These are phyloP conservation scores for Alternaria sp. DNA, from an alignment of 2,329 filamentous ascomycete species.

Conservation along the genomic window DNA sequence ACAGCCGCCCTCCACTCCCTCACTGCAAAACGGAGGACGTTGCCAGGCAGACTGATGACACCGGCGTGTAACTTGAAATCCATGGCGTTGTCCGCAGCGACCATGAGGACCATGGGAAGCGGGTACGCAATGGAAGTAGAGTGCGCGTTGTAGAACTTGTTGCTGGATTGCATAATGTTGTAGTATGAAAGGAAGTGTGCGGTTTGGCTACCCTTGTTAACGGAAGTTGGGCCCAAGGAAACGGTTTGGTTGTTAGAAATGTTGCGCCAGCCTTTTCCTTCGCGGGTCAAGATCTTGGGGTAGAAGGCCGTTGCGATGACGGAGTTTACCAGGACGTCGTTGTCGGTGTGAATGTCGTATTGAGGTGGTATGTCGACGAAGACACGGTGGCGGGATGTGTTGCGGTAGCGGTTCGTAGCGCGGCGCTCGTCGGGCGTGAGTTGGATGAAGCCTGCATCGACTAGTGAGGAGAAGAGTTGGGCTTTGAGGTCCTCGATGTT, in stretches of 20 bases:
- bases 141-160: slow-evolving; percentile 86
- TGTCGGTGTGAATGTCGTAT: slow-evolving; percentile 78
- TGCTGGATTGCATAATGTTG: slow-evolving; percentile 93
- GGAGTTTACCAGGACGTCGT: slow-evolving; percentile 80
- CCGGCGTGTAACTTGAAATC: slow-evolving; percentile 92
- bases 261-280: slow-evolving; percentile 88
- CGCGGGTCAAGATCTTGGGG: slow-evolving; percentile 85
- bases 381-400: slow-evolving; percentile 70
- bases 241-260: slow-evolving; percentile 93
- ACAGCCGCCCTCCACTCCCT: slow-evolving; percentile 91
- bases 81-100: slow-evolving; percentile 72
- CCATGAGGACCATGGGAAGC: slow-evolving; percentile 75
- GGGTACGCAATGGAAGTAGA: slow-evolving; percentile 74
- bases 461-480: slow-evolving; percentile 84
- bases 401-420: slow-evolving; percentile 73
- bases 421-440: slow-evolving; percentile 77
- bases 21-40: slow-evolving; percentile 82
- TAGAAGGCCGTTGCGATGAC: slow-evolving; percentile 96
- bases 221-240: slow-evolving; percentile 84
- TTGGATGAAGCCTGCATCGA: slow-evolving; percentile 83
- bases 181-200: slow-evolving; percentile 92
- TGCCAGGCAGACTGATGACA: slow-evolving; percentile 85
- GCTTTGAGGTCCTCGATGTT: slow-evolving; percentile 97
- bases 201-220: slow-evolving; percentile 73
- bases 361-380: slow-evolving; percentile 86